Conservation (phyloP, 192 early-diverging fungal species). For the Obelidium mucronatum region DNA sequence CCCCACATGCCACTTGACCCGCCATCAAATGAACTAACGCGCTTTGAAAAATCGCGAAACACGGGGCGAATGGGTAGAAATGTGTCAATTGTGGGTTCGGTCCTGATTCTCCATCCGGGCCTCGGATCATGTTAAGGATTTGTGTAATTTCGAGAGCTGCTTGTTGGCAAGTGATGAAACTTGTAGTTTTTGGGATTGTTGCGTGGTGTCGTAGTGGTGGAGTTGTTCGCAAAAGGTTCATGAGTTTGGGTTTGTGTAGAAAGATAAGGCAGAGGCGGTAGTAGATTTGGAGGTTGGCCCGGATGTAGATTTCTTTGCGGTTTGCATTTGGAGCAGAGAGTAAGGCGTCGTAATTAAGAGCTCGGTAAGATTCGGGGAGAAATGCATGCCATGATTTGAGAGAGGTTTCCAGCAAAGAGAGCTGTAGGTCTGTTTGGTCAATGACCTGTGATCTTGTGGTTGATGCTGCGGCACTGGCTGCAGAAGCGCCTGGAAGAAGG, state of each 20-base stretch:
- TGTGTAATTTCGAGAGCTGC: slow-evolving; percentile 1
- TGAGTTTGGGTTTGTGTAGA: slow-evolving; percentile 52
- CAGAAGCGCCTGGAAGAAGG: not conserved
- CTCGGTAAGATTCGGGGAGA: slow-evolving; percentile 40
- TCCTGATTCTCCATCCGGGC: not conserved
- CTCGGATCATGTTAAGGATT: not conserved
- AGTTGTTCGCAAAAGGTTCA: slow-evolving; percentile 30
- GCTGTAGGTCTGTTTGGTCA: slow-evolving; percentile 44
- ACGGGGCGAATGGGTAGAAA: slow-evolving; percentile 5
- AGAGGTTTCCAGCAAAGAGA: slow-evolving; percentile 44
- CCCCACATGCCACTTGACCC: slow-evolving; percentile 10
- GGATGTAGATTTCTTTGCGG: not conserved
- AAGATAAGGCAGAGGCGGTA: slow-evolving; percentile 51
- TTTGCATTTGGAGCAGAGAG: not conserved
- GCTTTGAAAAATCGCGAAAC: slow-evolving; percentile 12
- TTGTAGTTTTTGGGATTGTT: not conserved
- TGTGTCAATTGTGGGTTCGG: not conserved
- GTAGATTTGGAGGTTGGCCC: slow-evolving; percentile 41
- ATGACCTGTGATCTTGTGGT: too few relatives aligned
- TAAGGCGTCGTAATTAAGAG: not conserved
- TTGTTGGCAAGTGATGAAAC: not conserved
- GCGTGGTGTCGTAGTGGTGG: slow-evolving; percentile 2
- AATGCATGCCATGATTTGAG: slow-evolving; percentile 47
- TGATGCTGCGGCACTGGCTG: not conserved
- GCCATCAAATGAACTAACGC: slow-evolving; percentile 15